Evolutionary conservation across 768 basidiomycete species (phyloP), one percentile per base, ranked within the genome.

Genomic region (Pisolithus tinctorius): DNA sequence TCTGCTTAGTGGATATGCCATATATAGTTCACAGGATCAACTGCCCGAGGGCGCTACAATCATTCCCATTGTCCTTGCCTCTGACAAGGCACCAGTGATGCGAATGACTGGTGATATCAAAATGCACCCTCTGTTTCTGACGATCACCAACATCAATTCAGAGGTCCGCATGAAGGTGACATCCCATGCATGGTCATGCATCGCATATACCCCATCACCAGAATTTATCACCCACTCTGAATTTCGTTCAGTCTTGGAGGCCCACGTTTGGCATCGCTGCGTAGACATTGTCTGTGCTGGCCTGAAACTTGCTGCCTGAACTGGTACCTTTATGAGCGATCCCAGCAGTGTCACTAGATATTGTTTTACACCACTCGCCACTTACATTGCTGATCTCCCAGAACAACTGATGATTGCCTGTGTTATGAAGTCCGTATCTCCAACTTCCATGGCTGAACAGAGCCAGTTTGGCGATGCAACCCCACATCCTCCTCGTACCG

Each of bases 21-120:
- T 20, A 2, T 20, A 20, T 20, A 20, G 11, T 14, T 29, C 36
- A 6, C 20, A 30, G 39, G 13, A 50, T 42, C 27, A 42, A 27
- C 39, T 50, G 6, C 48, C 48, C 0, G 16, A 14, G 0, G 58
- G 61, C 10, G 44, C 58, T 0, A 60, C 56, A 2, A 44, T 61
- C 11, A 45, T 63, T 0, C 55, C 58, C 0, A 48, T 59, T 27
- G 57, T 62, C 17, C 17, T 58, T 2, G 47, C 50, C 6, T 59
- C 56, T 0, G 54, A 64, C 43, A 64, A 64, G 46, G 62, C 59
- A 0, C 50, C n/a, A 2, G 51, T 53, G 2, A 56, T 41, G 1
- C 2, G 29, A 2, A 38, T 49, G 3, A 56, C 41, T 4, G 40
- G 51, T 1, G 47, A 45, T 0, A 29, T 54, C 0, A 36, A 57